Percentiles rank a stretch among this genome's conserved stretches.
These are phyloP conservation scores for Colletotrichum sp. DNA, from an alignment of 2,329 filamentous ascomycete genomes.

Conservation along the genomic window DNA sequence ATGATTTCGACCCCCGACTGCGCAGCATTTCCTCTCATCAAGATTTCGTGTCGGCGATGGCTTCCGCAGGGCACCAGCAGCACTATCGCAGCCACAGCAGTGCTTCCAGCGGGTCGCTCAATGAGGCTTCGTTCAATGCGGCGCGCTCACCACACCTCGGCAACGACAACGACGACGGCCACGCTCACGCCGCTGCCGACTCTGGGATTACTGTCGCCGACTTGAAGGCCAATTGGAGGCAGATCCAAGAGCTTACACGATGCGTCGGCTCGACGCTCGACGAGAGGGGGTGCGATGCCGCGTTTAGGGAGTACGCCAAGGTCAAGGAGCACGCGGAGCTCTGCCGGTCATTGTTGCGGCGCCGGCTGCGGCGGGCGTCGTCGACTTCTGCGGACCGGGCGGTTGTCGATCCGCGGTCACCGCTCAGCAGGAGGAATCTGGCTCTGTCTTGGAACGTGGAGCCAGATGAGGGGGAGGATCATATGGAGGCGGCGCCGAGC, in stretches of 20 bases:
- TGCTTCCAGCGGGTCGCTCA: background rate
- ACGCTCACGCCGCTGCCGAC: conserved; percentile 9
- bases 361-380: background rate
- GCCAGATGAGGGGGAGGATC: background rate
- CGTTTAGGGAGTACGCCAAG: conserved; percentile 49
- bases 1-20: background rate
- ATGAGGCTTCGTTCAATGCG: background rate
- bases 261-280: conserved; percentile 38
- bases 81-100: background rate
- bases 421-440: conserved; percentile 3
- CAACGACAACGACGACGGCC: background rate
- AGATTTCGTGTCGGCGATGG: background rate
- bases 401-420: background rate
- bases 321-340: conserved; percentile 27
- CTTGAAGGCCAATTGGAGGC: conserved; percentile 37
- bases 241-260: conserved; percentile 38
- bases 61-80: background rate
- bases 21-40: background rate
- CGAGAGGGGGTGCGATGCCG: conserved; percentile 44
- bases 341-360: background rate
- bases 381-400: background rate
- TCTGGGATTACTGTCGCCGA: conserved; percentile 29
- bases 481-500: conserved; percentile 21
- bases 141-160: background rate
- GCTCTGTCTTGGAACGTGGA: background rate